Base-by-base conservation (phyloP, 805 yeast species). In the Zygoascus ofunaensis region DNA sequence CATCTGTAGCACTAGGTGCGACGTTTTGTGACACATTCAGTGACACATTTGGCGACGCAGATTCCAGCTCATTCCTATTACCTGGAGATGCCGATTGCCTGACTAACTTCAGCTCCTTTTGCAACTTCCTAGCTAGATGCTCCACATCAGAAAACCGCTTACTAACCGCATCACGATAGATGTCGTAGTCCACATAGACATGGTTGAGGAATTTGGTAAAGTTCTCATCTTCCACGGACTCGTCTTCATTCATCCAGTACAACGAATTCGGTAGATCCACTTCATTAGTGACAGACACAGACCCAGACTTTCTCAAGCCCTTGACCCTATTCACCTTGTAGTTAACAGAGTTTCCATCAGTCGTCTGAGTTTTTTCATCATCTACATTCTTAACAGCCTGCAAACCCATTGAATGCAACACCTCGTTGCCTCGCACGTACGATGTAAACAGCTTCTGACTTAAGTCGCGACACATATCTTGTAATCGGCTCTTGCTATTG, bases 101-200 rank as follows among this genome's bases (percentile, higher is more conserved):
- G 44, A 74, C 68, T 43, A 60, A 56, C 49, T 72, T 74, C 53
- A 75, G 79, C 52, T 85, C 94, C 56, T 80, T 81, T 46, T 89
- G 85, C 48, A 85, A 71, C 56, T 78, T 83, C 55, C 92, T 80
- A 2, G 97, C 97, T 54, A 89, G 71, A 4, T 81, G 76, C 59
- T 92, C 97, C 41, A 90, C 94, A 57, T 90, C 97, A 44, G 74
- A 77, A 55, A 92, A 89, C 47, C 98, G 69, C 57, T 82, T 79
- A 33, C 79, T 72, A 2, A 87, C 75, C 12, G 76, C 66, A 12
- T 64, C 59, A 32, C 67, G 64, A 43, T 60, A 60, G 14, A 57
- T 57, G 21, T 63, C 64, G 53, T 63, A 70, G 45, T 70, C 72
- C 10, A 56, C 50, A 34, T 62, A 62, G 21, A 66, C 51, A 43